Percentiles rank a stretch among this genome's conserved stretches.
These are phyloP conservation scores for Chenopodium quinoa DNA, from an alignment of 148 eudicot species.

Conservation along the genomic window DNA sequence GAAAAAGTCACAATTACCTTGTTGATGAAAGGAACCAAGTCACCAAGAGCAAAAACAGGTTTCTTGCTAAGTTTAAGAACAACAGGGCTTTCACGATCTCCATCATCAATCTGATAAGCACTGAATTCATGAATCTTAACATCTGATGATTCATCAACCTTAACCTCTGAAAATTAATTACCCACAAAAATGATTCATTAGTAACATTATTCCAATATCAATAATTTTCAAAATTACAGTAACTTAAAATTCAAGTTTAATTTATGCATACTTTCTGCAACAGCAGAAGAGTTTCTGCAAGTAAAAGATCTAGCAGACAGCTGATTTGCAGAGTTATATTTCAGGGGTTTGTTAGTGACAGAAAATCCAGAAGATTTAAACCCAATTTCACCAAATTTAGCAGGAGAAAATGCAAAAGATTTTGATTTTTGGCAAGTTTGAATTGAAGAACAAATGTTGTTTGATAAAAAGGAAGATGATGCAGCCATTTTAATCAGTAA, in stretches of 20 bases:
- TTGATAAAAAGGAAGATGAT: slow-evolving; percentile 20
- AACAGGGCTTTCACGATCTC: slow-evolving; percentile 38
- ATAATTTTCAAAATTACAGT: not conserved
- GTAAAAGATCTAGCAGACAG: slow-evolving; percentile 12
- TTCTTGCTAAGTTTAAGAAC: slow-evolving; percentile 33
- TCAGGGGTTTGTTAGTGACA: slow-evolving; percentile 2
- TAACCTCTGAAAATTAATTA: not conserved
- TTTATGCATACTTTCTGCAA: not conserved
- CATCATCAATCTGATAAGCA: slow-evolving; percentile 38
- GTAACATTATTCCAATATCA: not conserved
- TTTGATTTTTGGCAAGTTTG: not conserved
- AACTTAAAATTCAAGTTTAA: not conserved
- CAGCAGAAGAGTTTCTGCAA: slow-evolving; percentile 21
- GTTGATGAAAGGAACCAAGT: slow-evolving; percentile 37
- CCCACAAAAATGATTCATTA: not conserved
- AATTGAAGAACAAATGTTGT: slow-evolving; percentile 6
- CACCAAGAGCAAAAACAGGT: slow-evolving; percentile 31
- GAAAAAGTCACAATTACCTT: slow-evolving; percentile 15
- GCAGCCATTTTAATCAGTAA: not conserved
- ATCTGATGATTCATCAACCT: not conserved
- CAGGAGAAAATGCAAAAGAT: slow-evolving; percentile 21
- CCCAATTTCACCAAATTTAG: slow-evolving; percentile 6
- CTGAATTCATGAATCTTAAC: slow-evolving; percentile 25
- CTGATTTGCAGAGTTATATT: not conserved
- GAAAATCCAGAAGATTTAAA: not conserved